phyloP scores from a whole-genome alignment of 78 protist species.

The Bodo saltans region DNA sequence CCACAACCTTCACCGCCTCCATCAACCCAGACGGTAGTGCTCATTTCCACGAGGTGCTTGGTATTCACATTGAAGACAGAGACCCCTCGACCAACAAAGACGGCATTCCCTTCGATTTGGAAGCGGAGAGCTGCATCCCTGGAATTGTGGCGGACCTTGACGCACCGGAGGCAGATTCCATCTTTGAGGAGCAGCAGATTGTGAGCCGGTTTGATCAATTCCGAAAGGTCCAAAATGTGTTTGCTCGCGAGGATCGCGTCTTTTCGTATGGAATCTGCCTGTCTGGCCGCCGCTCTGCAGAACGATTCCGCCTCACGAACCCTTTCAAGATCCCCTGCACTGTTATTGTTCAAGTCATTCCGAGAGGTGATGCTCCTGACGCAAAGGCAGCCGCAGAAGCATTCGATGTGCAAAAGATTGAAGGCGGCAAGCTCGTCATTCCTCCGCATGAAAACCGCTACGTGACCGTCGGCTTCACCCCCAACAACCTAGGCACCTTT shows the following conservation, averaged over 20 bases:
- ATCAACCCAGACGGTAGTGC: slow-evolving; percentile 11
- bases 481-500: slow-evolving; percentile 34
- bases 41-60: slow-evolving; percentile 15
- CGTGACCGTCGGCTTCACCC: slow-evolving; percentile 55
- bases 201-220: slow-evolving; percentile 1
- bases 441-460: slow-evolving; percentile 64
- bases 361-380: not conserved
- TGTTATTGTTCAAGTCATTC: slow-evolving; percentile 8
- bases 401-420: slow-evolving; percentile 6
- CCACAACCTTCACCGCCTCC: slow-evolving; percentile 34
- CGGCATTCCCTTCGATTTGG: slow-evolving; percentile 52
- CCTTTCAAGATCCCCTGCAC: slow-evolving; percentile 54
- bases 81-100: slow-evolving; percentile 20
- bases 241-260: slow-evolving; percentile 38
- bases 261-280: slow-evolving; percentile 55
- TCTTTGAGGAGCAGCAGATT: slow-evolving; percentile 77
- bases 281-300: slow-evolving; percentile 2
- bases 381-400: not conserved
- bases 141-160: slow-evolving; percentile 49
- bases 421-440: slow-evolving; percentile 34
- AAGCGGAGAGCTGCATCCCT: slow-evolving; percentile 71
- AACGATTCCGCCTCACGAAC: slow-evolving; percentile 57
- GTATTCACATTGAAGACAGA: slow-evolving; percentile 43
- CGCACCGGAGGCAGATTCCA: slow-evolving; percentile 26
- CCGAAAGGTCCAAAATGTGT: slow-evolving; percentile 31